phyloP scores from a whole-genome alignment of 768 basidiomycete species.

The Amanita thiersii region DNA sequence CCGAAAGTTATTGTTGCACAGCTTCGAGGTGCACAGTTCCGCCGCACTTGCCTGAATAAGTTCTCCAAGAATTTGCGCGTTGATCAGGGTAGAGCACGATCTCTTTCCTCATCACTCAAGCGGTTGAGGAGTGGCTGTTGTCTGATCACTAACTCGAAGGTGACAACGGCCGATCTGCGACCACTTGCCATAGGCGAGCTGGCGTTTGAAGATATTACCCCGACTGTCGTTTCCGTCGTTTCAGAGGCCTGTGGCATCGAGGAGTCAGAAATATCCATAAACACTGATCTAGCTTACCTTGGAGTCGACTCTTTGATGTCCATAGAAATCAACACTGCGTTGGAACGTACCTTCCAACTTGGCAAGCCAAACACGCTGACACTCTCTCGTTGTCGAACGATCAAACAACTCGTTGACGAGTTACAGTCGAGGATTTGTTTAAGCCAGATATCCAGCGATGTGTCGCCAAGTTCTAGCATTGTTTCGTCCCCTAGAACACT shows the following conservation, averaged over 20 bases:
- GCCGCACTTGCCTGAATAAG: constrained; percentile 40
- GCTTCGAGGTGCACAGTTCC: constrained; percentile 51
- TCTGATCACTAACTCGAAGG: neutral
- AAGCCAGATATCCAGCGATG: too few species aligned
- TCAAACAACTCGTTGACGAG: constrained; percentile 23
- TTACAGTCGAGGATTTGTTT: neutral
- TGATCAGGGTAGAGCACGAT: neutral
- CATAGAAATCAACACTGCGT: constrained; percentile 40
- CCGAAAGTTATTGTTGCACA: constrained; percentile 41
- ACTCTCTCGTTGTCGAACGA: constrained; percentile 25
- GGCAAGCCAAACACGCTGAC: constrained; percentile 20
- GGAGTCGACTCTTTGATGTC: constrained; percentile 61
- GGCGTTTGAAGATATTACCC: constrained; percentile 14
- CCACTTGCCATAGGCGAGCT: too few species aligned
- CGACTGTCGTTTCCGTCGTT: constrained; percentile 27
- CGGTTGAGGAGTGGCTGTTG: too few species aligned
- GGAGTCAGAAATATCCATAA: constrained; percentile 22
- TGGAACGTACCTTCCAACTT: constrained; percentile 27
- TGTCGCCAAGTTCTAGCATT: too few species aligned
- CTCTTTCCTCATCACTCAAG: neutral
- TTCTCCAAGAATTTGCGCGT: constrained; percentile 28
- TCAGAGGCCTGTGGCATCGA: constrained; percentile 33
- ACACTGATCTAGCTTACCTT: constrained; percentile 39
- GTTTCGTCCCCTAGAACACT: constrained; percentile 13
- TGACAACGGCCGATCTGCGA: too few species aligned